Evolutionary conservation across 805 yeast species (phyloP).

Genomic region (Wickerhamiella spandovensis): DNA sequence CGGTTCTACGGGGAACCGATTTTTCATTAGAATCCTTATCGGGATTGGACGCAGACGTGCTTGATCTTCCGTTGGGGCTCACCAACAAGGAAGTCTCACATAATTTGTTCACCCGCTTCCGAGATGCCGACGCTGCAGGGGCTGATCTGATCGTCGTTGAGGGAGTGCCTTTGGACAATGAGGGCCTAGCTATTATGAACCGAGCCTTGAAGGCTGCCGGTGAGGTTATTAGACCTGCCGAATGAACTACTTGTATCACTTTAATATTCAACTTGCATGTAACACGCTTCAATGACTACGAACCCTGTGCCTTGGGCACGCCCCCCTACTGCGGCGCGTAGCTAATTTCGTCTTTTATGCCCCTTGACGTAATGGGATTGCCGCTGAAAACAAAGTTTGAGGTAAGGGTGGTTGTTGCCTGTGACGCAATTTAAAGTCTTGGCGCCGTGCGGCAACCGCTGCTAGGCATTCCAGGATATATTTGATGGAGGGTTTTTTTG

Average conservation of each 20-base stretch:
- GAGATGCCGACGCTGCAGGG: conserved; percentile 59
- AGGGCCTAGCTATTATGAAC: conserved; percentile 93
- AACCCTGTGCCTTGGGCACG: too few species aligned
- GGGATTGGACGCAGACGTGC: neutral
- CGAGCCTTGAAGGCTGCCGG: conserved; percentile 71
- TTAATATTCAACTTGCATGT: too few species aligned
- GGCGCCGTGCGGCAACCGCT: neutral
- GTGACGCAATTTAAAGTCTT: neutral
- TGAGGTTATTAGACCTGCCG: neutral
- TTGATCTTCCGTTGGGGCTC: conserved; percentile 28
- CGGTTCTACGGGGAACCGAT: conserved; percentile 4
- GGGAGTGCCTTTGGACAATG: conserved; percentile 59
- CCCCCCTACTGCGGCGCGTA: too few species aligned
- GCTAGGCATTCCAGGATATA: too few species aligned
- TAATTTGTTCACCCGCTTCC: conserved; percentile 55
- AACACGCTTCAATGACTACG: too few species aligned
- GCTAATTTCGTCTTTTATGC: too few species aligned
- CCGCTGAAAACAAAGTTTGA: too few species aligned
- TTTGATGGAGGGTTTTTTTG: too few species aligned
- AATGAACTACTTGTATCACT: too few species aligned
- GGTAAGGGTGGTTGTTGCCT: neutral
- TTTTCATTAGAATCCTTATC: neutral
- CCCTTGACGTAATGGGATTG: too few species aligned
- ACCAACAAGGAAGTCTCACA: conserved; percentile 53
- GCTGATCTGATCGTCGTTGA: conserved; percentile 73